These are phyloP conservation scores for Pichia sp. DNA, from an alignment of 1,139 yeast species.

Conservation along the genomic window DNA sequence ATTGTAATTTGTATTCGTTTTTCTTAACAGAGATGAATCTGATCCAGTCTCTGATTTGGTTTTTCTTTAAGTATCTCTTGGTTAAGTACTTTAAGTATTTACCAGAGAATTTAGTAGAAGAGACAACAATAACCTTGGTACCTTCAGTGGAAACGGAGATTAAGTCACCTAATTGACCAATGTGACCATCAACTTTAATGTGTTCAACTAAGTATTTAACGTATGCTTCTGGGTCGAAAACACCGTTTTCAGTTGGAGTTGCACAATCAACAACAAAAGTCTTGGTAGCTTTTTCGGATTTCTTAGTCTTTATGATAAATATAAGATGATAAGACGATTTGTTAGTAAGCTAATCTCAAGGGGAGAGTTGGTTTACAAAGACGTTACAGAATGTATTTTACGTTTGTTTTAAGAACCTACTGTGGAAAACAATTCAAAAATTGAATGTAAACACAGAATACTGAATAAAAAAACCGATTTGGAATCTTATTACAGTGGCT, in stretches of 20 bases:
- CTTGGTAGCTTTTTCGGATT: conserved; percentile 53
- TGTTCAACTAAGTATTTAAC: conserved; percentile 97
- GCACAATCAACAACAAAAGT: conserved; percentile 95
- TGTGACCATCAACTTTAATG: conserved; percentile 96
- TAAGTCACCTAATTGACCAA: conserved; percentile 96
- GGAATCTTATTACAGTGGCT: conserved; percentile 15
- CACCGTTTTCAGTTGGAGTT: conserved; percentile 97
- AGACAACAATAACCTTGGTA: conserved; percentile 76
- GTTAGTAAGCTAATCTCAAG: conserved; percentile 25
- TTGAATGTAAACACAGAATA: conserved; percentile 11
- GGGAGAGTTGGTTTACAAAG: conserved; percentile 2
- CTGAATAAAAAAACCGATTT: conserved; percentile 6
- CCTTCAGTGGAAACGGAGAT: conserved; percentile 85
- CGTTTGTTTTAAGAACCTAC: conserved; percentile 14
- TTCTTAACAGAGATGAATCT: conserved; percentile 96
- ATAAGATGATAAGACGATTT: neutral
- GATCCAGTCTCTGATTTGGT: conserved; percentile 99
- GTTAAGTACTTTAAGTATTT: conserved; percentile 99
- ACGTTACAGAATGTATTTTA: conserved; percentile 11
- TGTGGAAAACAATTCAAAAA: conserved; percentile 7
- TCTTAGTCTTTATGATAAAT: conserved; percentile 30
- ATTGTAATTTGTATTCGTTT: conserved; percentile 96
- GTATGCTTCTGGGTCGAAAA: conserved; percentile 95
- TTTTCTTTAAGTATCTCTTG: conserved; percentile 99
- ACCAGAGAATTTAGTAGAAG: conserved; percentile 97